phyloP scores from a whole-genome alignment of 1,284 basidiomycete genomes.

The Coriolopsis trogii region DNA sequence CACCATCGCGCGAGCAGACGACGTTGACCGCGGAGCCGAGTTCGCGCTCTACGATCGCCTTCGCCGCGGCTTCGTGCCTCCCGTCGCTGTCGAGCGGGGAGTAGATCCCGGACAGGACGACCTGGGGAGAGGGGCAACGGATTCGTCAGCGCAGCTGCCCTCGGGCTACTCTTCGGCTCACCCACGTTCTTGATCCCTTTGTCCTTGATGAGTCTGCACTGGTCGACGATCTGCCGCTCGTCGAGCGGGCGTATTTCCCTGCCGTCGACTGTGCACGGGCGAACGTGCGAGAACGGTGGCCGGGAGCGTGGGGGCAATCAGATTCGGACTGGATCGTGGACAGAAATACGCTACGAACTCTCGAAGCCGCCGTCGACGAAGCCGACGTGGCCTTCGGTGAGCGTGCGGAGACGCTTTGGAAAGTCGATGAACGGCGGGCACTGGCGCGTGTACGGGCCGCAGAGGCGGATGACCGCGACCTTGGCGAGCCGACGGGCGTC shows the following conservation, averaged over 20 bases:
- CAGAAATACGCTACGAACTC: slow-evolving; percentile 27
- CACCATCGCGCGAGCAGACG: slow-evolving; percentile 45
- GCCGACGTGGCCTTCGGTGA: slow-evolving; percentile 47
- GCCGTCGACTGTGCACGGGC: slow-evolving; percentile 43
- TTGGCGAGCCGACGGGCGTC: slow-evolving; percentile 48
- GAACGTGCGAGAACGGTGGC: too few species aligned
- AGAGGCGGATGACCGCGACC: slow-evolving; percentile 58
- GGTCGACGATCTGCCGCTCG: slow-evolving; percentile 43
- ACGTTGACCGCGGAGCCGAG: slow-evolving; percentile 43
- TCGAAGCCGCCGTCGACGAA: slow-evolving; percentile 54
- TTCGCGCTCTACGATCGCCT: slow-evolving; percentile 41
- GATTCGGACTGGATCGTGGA: too few species aligned
- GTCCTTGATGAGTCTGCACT: slow-evolving; percentile 43
- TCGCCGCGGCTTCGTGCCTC: slow-evolving; percentile 50
- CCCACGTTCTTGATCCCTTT: slow-evolving; percentile 43
- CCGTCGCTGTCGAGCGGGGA: slow-evolving; percentile 49
- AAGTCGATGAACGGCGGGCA: slow-evolving; percentile 50
- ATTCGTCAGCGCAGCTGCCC: not conserved
- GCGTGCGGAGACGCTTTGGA: slow-evolving; percentile 40
- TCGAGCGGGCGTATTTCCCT: slow-evolving; percentile 44
- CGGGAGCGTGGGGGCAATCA: too few species aligned
- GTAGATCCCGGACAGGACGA: slow-evolving; percentile 52
- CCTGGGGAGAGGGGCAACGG: slow-evolving; percentile 11
- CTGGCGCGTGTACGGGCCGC: slow-evolving; percentile 46
- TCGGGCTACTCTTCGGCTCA: not conserved